Percentiles rank a stretch among this genome's conserved stretches.
Evolutionary conservation across 2,329 filamentous ascomycete genomes (phyloP).

Genomic region (Botrytis cinerea): DNA sequence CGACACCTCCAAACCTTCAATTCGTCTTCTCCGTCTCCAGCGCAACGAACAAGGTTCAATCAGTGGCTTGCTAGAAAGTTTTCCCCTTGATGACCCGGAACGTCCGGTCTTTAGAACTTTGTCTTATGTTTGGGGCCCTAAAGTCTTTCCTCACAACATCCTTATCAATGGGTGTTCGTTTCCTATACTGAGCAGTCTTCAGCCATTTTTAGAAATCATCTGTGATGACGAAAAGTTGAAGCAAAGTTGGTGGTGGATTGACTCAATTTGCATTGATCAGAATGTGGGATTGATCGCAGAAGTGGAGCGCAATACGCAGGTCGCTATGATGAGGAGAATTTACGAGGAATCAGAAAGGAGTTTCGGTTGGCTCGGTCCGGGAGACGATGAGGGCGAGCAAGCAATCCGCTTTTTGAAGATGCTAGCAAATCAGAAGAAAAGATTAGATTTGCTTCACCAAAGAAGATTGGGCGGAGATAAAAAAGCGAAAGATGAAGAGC

Average conservation of each 20-base stretch:
- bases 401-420: background rate
- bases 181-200: background rate
- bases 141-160: background rate
- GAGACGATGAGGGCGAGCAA: background rate
- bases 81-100: background rate
- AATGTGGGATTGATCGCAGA: background rate
- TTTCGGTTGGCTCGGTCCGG: conserved; percentile 4
- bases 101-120: background rate
- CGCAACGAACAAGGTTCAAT: conserved; percentile 9
- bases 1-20: conserved; percentile 15
- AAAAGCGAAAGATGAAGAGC: background rate
- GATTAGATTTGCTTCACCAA: background rate
- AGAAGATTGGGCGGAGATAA: background rate
- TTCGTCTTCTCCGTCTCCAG: conserved; percentile 21
- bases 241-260: conserved; percentile 12
- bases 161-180: background rate
- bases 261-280: conserved; percentile 14
- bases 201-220: background rate
- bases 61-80: conserved; percentile 19
- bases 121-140: background rate
- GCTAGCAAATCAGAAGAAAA: background rate
- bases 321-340: background rate
- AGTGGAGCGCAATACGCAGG: background rate
- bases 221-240: background rate
- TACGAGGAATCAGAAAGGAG: background rate